Percentiles rank a stretch among this genome's conserved stretches.
These are phyloP conservation scores for Balamuthia mandrillaris DNA, from an alignment of 208 protist genomes.

Conservation along the genomic window DNA sequence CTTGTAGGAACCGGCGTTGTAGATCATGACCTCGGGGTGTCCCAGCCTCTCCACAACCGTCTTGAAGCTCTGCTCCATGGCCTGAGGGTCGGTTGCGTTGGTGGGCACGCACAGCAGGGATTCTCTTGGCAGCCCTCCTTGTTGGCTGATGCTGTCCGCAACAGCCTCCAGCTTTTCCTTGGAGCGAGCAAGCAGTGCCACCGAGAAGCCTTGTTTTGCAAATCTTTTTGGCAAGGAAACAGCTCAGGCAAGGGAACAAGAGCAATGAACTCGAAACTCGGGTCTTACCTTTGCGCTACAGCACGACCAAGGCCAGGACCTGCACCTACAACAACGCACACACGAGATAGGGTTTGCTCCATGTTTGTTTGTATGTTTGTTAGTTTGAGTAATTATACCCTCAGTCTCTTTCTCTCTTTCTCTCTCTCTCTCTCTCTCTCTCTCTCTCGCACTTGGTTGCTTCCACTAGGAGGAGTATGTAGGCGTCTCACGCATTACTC, in stretches of 20 bases:
- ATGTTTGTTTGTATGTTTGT: too few species aligned
- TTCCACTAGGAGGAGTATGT: too few species aligned
- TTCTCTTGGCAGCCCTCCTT: too few species aligned
- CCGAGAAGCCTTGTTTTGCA: slow-evolving; percentile 43
- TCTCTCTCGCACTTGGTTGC: too few species aligned
- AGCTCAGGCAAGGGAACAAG: too few species aligned
- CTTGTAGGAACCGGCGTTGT: slow-evolving; percentile 49
- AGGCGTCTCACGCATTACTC: too few species aligned
- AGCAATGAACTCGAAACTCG: not conserved
- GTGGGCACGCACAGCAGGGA: not conserved
- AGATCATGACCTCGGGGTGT: slow-evolving; percentile 30
- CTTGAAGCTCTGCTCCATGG: slow-evolving; percentile 36
- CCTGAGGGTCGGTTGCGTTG: not conserved
- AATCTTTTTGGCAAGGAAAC: too few species aligned
- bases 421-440: too few species aligned
- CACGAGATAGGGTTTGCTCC: too few species aligned
- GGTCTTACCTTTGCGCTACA: not conserved
- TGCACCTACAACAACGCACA: slow-evolving; percentile 38
- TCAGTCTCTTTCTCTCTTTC: too few species aligned
- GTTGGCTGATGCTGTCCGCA: slow-evolving; percentile 25
- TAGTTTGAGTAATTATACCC: too few species aligned
- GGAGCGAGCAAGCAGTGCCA: slow-evolving; percentile 32
- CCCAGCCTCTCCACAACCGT: slow-evolving; percentile 22
- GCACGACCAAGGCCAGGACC: slow-evolving; percentile 44
- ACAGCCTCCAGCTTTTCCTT: slow-evolving; percentile 30